phyloP scores from a whole-genome alignment of 2,329 filamentous ascomycete species.

The Periconia sp. region DNA sequence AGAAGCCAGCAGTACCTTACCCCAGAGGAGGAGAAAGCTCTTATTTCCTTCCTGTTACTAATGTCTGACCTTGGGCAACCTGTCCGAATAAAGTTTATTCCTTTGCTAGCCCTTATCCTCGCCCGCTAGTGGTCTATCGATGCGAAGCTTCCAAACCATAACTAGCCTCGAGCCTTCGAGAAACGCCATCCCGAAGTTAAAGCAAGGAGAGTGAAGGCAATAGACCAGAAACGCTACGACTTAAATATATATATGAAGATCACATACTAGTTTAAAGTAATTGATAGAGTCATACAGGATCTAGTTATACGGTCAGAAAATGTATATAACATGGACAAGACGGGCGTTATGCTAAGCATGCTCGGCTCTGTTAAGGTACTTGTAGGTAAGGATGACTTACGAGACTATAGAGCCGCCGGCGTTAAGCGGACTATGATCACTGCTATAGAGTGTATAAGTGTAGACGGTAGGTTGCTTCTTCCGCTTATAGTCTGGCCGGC shows the following conservation, averaged over 20 bases:
- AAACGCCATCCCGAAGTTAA: not conserved
- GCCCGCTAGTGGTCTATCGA: conserved; percentile 11
- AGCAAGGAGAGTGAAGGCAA: conserved; percentile 1
- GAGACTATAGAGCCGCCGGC: conserved; percentile 18
- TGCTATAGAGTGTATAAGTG: conserved; percentile 25
- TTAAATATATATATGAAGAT: conserved; percentile 16
- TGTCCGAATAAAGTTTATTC: conserved; percentile 27
- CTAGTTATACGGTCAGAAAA: conserved; percentile 5
- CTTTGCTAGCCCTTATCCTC: conserved; percentile 21
- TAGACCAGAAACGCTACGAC: conserved; percentile 13
- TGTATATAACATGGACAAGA: conserved; percentile 29
- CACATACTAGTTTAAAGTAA: conserved; percentile 17
- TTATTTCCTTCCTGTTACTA: conserved; percentile 22
- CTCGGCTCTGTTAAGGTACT: conserved; percentile 21
- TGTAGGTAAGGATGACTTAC: conserved; percentile 23
- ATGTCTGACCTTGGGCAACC: conserved; percentile 20
- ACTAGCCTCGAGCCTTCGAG: conserved; percentile 18
- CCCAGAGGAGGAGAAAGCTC: conserved; percentile 33
- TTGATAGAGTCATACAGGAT: conserved; percentile 12
- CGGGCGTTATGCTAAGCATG: conserved; percentile 23
- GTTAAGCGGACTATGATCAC: conserved; percentile 28
- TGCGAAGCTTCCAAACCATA: conserved; percentile 16
- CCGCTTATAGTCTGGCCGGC: conserved; percentile 28
- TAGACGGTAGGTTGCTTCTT: conserved; percentile 22
- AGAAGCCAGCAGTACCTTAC: conserved; percentile 36